Conservation (phyloP, 2,329 filamentous ascomycete genomes). For the Apiospora sp. region DNA sequence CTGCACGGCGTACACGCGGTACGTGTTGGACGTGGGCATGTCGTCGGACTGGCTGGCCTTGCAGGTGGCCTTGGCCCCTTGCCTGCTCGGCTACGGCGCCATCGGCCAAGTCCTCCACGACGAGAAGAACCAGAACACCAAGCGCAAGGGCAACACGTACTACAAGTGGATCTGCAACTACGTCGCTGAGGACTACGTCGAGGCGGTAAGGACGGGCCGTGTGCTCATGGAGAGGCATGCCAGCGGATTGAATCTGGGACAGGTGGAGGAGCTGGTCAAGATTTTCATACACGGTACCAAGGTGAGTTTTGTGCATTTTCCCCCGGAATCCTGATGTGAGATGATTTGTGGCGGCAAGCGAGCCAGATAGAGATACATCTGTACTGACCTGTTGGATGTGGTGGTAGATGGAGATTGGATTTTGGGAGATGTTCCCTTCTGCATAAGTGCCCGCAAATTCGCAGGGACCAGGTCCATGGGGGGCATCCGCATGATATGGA, state of each 20-base stretch:
- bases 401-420: slow-evolving; percentile 60
- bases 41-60: slow-evolving; percentile 89
- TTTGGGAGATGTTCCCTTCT: slow-evolving; percentile 62
- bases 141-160: slow-evolving; percentile 74
- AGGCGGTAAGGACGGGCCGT: slow-evolving; percentile 74
- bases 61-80: slow-evolving; percentile 85
- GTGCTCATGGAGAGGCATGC: slow-evolving; percentile 80
- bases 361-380: not conserved
- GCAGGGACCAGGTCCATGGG: slow-evolving; percentile 7
- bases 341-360: not conserved
- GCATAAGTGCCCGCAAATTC: slow-evolving; percentile 24
- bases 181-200: slow-evolving; percentile 77
- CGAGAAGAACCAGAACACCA: slow-evolving; percentile 62
- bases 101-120: slow-evolving; percentile 76
- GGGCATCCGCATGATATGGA: slow-evolving; percentile 8
- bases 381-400: slow-evolving; percentile 29
- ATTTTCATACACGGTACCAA: slow-evolving; percentile 91
- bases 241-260: slow-evolving; percentile 72
- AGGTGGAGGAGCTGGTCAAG: slow-evolving; percentile 82
- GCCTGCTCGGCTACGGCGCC: slow-evolving; percentile 86
- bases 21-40: slow-evolving; percentile 87
- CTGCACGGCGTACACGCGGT: slow-evolving; percentile 76
- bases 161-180: slow-evolving; percentile 95
- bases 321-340: not conserved
- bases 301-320: slow-evolving; percentile 56